phyloP scores from a whole-genome alignment of 2,329 filamentous ascomycete genomes.

The Colletotrichum liaoningense region DNA sequence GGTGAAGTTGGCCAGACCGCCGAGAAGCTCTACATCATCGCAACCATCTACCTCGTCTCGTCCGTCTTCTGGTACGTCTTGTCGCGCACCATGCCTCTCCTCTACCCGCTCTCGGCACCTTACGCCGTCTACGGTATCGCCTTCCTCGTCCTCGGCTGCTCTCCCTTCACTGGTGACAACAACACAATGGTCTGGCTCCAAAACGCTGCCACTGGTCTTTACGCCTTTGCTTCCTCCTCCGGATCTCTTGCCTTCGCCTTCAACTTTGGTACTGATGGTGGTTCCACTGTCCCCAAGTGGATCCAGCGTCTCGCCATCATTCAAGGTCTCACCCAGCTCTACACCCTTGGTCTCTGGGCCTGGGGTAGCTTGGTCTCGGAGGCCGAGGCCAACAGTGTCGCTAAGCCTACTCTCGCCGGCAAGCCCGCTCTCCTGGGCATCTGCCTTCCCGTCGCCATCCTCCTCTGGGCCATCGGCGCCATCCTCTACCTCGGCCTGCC shows the following conservation, averaged over 20 bases:
- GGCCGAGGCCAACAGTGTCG: slow-evolving; percentile 26
- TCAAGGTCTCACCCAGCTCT: slow-evolving; percentile 75
- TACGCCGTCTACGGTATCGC: slow-evolving; percentile 73
- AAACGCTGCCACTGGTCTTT: slow-evolving; percentile 70
- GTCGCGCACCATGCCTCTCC: slow-evolving; percentile 68
- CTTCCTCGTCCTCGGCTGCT: slow-evolving; percentile 71
- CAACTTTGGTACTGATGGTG: slow-evolving; percentile 74
- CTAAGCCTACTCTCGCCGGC: slow-evolving; percentile 43
- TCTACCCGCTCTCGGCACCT: slow-evolving; percentile 67
- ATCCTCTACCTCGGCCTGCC: slow-evolving; percentile 70
- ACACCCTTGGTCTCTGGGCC: slow-evolving; percentile 74
- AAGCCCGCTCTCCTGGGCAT: slow-evolving; percentile 53
- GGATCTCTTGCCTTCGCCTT: slow-evolving; percentile 75
- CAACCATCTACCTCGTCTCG: slow-evolving; percentile 67
- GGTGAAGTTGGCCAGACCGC: slow-evolving; percentile 72
- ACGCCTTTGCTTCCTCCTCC: slow-evolving; percentile 71
- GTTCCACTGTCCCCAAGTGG: slow-evolving; percentile 72
- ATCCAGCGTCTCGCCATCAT: slow-evolving; percentile 74
- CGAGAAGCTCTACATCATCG: slow-evolving; percentile 69
- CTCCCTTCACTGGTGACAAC: slow-evolving; percentile 60
- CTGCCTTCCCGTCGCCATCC: slow-evolving; percentile 65
- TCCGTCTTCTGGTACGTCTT: slow-evolving; percentile 73
- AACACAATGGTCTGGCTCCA: slow-evolving; percentile 60
- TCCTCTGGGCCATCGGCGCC: slow-evolving; percentile 68
- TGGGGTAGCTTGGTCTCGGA: slow-evolving; percentile 60